These are phyloP conservation scores for Fomitiporia mediterranea DNA, from an alignment of 1,284 basidiomycete genomes.

Conservation along the genomic window DNA sequence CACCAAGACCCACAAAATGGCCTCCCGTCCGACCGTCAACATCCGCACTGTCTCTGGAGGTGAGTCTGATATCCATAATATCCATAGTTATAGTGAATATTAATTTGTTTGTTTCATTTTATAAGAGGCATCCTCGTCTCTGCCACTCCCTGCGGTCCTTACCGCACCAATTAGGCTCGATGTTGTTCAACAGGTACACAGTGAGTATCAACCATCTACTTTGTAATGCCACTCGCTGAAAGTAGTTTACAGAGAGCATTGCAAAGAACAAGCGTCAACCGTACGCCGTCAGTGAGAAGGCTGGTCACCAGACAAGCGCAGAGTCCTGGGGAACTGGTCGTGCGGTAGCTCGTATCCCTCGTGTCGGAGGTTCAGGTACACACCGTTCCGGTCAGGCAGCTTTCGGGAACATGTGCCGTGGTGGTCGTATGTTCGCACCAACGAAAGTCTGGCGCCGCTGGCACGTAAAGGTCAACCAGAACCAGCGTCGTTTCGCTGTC, in stretches of 20 bases:
- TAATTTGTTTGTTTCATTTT: slow-evolving; percentile 5
- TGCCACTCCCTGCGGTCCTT: slow-evolving; percentile 94
- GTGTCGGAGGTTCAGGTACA: slow-evolving; percentile 98
- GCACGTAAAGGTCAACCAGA: slow-evolving; percentile 99
- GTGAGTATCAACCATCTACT: slow-evolving; percentile 49
- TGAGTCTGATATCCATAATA: slow-evolving; percentile 30
- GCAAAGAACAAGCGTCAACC: slow-evolving; percentile 99
- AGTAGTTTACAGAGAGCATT: slow-evolving; percentile 72
- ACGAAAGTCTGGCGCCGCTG: slow-evolving; percentile 99
- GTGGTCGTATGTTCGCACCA: slow-evolving; percentile 99
- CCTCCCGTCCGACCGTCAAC: slow-evolving; percentile 86
- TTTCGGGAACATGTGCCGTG: slow-evolving; percentile 99
- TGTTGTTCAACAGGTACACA: slow-evolving; percentile 98
- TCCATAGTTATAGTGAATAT: slow-evolving; percentile 3
- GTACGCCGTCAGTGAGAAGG: slow-evolving; percentile 96
- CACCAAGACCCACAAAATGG: slow-evolving; percentile 52
- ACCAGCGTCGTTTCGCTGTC: slow-evolving; percentile 97
- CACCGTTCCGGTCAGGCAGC: slow-evolving; percentile 98
- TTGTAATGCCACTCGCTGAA: neutral
- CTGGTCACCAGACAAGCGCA: slow-evolving; percentile 98
- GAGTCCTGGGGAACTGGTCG: slow-evolving; percentile 99
- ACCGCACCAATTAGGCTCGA: slow-evolving; percentile 98
- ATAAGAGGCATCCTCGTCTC: slow-evolving; percentile 80
- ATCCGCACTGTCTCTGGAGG: slow-evolving; percentile 75
- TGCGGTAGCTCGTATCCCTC: slow-evolving; percentile 99